Base-by-base conservation (phyloP, 1,139 yeast genomes). In the Diutina neorugosa region DNA sequence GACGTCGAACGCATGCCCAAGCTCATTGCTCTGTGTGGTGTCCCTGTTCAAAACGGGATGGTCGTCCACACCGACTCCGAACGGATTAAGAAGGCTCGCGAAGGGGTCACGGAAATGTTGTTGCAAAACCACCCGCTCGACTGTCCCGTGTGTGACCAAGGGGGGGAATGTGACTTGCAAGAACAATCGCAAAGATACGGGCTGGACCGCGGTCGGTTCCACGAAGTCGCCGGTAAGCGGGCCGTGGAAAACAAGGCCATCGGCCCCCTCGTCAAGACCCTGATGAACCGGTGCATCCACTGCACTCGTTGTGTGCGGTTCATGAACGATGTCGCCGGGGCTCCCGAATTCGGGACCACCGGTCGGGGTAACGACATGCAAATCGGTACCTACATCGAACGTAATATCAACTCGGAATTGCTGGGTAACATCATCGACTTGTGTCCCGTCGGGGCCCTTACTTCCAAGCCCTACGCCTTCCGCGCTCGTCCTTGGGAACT, bases 401-500 rank as follows among this genome's bases (percentile, higher is more conserved):
- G 90, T 72, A 86, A 87, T 67, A 80, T 88, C 64, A 86, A 87
- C 70, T 79, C 93, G 4, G 96, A 88, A 71, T 72, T 88, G 75
- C 84, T 93, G 51, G 96, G 96, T 65, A 88, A 88, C 71, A 84
- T 88, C 61, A 81, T 88, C 61, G 96, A 88, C 66, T 77, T 88
- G 62, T 88, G 96, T 73, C 96, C 96, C 42, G 96, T 88, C 58
- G 96, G 96, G 63, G 96, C 96, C 3, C 80, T 88, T 63, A 87
- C 96, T 51, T 82, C 90, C 37, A 88, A 88, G 69, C 96, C 96
- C 47, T 87, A 88, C 64, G 91, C 96, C 23, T 88, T 88, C 76
- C 84, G 81, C 67, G 95, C 96, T 19, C 82, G 96, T 69, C 96
- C 96, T 48, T 88, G 96, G 96, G 96, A 88, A 70, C 79, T 88